Evolutionary conservation across 306 rosid species (phyloP).

Genomic region (Herpetospermum pedunculosum): DNA sequence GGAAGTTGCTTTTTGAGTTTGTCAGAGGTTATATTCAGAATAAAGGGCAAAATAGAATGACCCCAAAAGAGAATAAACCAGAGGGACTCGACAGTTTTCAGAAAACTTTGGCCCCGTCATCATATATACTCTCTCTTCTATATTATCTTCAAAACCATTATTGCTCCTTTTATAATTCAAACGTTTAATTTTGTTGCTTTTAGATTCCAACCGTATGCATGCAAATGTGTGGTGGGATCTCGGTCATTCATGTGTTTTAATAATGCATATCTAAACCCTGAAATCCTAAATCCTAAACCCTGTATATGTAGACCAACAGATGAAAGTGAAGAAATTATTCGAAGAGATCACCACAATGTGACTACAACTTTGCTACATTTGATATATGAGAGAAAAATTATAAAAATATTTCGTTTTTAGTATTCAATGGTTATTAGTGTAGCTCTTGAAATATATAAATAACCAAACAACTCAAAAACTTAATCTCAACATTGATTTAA

Average conservation of each 20-base stretch:
- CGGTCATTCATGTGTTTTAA: background rate
- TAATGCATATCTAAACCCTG: background rate
- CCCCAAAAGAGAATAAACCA: slow-evolving; percentile 3
- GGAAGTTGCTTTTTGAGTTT: background rate
- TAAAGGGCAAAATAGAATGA: background rate
- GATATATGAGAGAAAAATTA: no score
- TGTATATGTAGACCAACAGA: no score
- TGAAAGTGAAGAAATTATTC: no score
- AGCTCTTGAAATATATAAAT: no score
- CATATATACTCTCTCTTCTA: background rate
- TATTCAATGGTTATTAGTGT: no score
- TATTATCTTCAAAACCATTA: background rate
- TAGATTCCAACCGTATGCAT: background rate
- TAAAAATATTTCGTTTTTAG: no score
- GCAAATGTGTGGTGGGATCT: background rate
- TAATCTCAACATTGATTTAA: no score
- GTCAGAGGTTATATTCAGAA: slow-evolving; percentile 3
- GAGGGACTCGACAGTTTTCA: background rate
- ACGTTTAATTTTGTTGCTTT: background rate
- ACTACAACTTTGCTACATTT: no score
- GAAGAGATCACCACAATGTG: no score
- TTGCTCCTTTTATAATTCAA: background rate
- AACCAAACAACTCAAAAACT: no score
- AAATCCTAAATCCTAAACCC: no score
- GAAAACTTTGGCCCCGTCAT: background rate